Conservation (phyloP, 331 rosid genomes). For the Quercus tomentella region DNA sequence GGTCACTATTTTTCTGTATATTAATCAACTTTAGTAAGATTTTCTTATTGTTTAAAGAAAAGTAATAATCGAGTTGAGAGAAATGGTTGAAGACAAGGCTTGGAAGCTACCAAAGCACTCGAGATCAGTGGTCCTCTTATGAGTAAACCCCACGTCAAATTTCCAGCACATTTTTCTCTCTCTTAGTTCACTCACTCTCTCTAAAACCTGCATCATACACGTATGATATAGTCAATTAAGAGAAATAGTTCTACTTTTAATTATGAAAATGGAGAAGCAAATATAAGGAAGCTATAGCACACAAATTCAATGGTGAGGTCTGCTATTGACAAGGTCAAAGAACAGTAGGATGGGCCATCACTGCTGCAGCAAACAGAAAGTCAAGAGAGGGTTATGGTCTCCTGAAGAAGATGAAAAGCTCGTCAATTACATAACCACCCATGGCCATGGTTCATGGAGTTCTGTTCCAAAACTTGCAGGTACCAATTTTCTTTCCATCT, state of each 20-base stretch:
- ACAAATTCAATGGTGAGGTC: not conserved
- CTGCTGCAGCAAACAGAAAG: conserved; percentile 45
- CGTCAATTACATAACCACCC: conserved; percentile 17
- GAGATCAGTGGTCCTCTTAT: not conserved
- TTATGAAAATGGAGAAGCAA: not conserved
- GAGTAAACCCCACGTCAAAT: conserved; percentile 26
- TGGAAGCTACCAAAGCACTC: conserved; percentile 14
- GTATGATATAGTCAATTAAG: conserved; percentile 2
- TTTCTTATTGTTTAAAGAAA: not conserved
- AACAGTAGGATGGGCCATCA: conserved; percentile 18
- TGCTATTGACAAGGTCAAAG: not conserved
- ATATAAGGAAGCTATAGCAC: conserved; percentile 9
- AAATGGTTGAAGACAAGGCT: not conserved
- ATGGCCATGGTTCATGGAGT: conserved; percentile 45
- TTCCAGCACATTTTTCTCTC: not conserved
- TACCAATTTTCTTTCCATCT: not conserved
- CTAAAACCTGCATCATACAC: not conserved
- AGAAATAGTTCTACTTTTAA: not conserved
- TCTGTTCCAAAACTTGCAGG: conserved; percentile 42
- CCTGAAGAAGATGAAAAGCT: conserved; percentile 57
- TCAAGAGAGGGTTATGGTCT: conserved; percentile 53
- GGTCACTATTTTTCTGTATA: not conserved
- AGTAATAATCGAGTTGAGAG: conserved; percentile 3
- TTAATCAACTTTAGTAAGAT: not conserved
- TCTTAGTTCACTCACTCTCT: not conserved